Evolutionary conservation across 73 alveolate species (phyloP).

Genomic region (Tetrahymena thermophila): DNA sequence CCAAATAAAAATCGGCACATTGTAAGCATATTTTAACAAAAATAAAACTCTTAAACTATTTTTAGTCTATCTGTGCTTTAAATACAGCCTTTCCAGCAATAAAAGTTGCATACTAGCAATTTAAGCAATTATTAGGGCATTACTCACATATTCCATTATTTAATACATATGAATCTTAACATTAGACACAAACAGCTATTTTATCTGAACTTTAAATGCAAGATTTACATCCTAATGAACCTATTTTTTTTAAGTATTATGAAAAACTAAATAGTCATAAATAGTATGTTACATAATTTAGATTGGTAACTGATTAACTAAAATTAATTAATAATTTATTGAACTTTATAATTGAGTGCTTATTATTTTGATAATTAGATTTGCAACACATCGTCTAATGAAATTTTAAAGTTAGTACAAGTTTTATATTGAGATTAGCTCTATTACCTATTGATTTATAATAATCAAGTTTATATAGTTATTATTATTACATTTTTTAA

Average conservation of each 20-base stretch:
- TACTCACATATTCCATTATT: neutral
- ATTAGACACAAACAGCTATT: neutral
- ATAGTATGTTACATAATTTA: neutral
- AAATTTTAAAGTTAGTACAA: neutral
- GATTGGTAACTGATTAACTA: neutral
- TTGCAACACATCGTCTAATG: neutral
- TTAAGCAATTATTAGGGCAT: neutral
- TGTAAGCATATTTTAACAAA: neutral
- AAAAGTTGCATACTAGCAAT: neutral
- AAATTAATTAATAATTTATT: neutral
- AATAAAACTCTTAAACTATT: neutral
- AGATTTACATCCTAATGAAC: neutral
- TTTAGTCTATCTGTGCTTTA: neutral
- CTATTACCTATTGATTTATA: neutral
- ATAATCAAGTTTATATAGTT: neutral
- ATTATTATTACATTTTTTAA: neutral
- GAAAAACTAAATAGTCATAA: neutral
- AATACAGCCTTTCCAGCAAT: neutral
- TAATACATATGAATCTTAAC: neutral
- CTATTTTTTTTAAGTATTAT: neutral
- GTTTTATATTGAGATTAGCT: neutral
- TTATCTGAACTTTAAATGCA: neutral
- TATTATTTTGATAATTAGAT: neutral
- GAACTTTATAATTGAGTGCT: neutral
- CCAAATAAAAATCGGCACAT: neutral